Conservation (phyloP, 208 protist species). For the Novymonas esmeraldas region DNA sequence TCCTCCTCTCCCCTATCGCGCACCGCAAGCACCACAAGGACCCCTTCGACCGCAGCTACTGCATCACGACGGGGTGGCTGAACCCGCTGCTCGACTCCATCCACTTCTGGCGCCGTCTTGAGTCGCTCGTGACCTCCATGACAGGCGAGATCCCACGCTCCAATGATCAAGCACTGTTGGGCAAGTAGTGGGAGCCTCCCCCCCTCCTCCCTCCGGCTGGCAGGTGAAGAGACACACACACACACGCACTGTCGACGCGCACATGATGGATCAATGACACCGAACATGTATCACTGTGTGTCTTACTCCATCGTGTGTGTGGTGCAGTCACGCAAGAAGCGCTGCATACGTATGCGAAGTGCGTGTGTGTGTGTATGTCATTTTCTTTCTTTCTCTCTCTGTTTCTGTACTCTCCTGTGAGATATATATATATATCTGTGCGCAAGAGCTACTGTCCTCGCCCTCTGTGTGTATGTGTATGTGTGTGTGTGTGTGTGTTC, state of each 20-base stretch:
- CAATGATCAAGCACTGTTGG: conserved; percentile 82
- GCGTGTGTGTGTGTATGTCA: not conserved
- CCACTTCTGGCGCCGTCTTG: conserved; percentile 90
- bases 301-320: too few species aligned
- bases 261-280: too few species aligned
- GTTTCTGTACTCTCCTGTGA: too few species aligned
- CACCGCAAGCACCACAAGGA: conserved; percentile 93
- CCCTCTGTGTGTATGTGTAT: not conserved
- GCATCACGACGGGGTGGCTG: conserved; percentile 96
- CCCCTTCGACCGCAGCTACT: conserved; percentile 93
- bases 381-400: not conserved
- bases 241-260: too few species aligned
- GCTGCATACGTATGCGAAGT: not conserved
- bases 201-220: not conserved
- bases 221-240: not conserved
- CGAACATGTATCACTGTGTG: too few species aligned
- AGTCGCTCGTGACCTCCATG: conserved; percentile 74
- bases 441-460: too few species aligned
- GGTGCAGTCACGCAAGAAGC: too few species aligned
- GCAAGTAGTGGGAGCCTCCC: conserved; percentile 44
- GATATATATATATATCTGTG: too few species aligned
- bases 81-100: conserved; percentile 87
- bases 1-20: conserved; percentile 83
- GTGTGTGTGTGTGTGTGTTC: not conserved
- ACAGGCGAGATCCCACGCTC: conserved; percentile 84